These are phyloP conservation scores for Rhizopogon sp. DNA, from an alignment of 768 basidiomycete genomes.

Conservation along the genomic window DNA sequence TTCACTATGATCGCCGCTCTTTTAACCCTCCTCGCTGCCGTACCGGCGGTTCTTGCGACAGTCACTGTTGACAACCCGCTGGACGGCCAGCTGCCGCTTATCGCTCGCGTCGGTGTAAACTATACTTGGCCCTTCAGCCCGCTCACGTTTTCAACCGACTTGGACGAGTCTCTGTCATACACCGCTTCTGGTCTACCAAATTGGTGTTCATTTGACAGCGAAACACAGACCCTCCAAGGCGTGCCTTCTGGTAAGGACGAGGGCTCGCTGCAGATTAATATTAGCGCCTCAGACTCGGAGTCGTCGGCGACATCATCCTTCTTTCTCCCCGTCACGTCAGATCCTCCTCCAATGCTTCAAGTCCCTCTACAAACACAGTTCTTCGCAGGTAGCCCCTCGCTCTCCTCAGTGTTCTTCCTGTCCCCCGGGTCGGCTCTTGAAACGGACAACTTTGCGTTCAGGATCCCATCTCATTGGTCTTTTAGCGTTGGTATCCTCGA, in stretches of 20 bases:
- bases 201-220: slow-evolving; percentile 75
- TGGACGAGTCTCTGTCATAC: slow-evolving; percentile 43
- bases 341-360: slow-evolving; percentile 48
- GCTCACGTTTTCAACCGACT: slow-evolving; percentile 55
- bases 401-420: slow-evolving; percentile 75
- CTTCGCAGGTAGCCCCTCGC: slow-evolving; percentile 48
- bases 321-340: slow-evolving; percentile 51
- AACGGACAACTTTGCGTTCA: slow-evolving; percentile 47
- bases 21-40: slow-evolving; percentile 43
- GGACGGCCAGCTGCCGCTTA: slow-evolving; percentile 67
- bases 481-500: slow-evolving; percentile 84
- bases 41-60: slow-evolving; percentile 36
- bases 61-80: slow-evolving; percentile 56
- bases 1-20: slow-evolving; percentile 62
- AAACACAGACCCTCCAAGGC: slow-evolving; percentile 59
- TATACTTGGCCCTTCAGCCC: slow-evolving; percentile 70
- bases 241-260: slow-evolving; percentile 59
- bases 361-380: slow-evolving; percentile 58
- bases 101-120: slow-evolving; percentile 61
- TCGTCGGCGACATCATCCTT: slow-evolving; percentile 49
- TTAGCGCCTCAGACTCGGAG: slow-evolving; percentile 56
- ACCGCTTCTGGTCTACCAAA: slow-evolving; percentile 53
- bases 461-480: slow-evolving; percentile 80
- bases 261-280: slow-evolving; percentile 53
- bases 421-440: slow-evolving; percentile 53